A percentile compares a stretch with the other conserved stretches of the same genome.
Conservation (phyloP, 129 eudicot genomes). For the Tanacetum coccineum region DNA sequence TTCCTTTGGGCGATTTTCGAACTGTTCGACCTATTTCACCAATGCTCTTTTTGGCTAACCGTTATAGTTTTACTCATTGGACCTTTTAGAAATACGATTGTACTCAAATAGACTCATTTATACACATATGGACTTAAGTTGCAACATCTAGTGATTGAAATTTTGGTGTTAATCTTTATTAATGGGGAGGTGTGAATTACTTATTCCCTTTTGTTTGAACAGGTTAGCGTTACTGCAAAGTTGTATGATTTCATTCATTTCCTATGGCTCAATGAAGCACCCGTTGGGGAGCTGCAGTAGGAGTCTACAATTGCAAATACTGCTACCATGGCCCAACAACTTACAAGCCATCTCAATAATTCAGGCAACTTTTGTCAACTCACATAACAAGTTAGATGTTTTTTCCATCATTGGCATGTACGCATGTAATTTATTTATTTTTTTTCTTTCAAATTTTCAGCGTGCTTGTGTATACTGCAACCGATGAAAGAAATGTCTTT, state of each 20-base stretch:
- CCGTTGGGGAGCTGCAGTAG: constrained; percentile 90
- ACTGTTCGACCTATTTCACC: not conserved
- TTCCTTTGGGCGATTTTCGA: not conserved
- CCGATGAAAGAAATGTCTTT: constrained; percentile 1
- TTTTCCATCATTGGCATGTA: not conserved
- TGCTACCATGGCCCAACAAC: constrained; percentile 16
- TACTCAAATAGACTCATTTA: not conserved
- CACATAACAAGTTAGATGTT: constrained; percentile 5
- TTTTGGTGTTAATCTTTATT: not conserved
- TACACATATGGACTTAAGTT: not conserved
- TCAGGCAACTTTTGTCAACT: not conserved
- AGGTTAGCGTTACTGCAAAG: constrained; percentile 97
- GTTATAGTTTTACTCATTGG: not conserved
- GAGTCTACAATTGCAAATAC: constrained; percentile 12
- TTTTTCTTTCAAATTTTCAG: not conserved
- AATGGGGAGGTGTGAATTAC: not conserved
- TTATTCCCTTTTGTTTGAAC: constrained; percentile 22
- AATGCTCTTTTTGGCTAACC: not conserved
- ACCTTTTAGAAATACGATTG: not conserved
- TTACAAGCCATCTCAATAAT: constrained; percentile 4
- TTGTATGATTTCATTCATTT: constrained; percentile 94
- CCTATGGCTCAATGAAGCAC: constrained; percentile 99
- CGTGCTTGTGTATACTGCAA: constrained; percentile 8
- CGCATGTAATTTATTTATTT: not conserved
- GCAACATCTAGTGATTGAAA: not conserved